Evolutionary conservation across 306 rosid species (phyloP), one percentile per base, ranked within the genome.

Genomic region (Astragalus glycyphyllos): DNA sequence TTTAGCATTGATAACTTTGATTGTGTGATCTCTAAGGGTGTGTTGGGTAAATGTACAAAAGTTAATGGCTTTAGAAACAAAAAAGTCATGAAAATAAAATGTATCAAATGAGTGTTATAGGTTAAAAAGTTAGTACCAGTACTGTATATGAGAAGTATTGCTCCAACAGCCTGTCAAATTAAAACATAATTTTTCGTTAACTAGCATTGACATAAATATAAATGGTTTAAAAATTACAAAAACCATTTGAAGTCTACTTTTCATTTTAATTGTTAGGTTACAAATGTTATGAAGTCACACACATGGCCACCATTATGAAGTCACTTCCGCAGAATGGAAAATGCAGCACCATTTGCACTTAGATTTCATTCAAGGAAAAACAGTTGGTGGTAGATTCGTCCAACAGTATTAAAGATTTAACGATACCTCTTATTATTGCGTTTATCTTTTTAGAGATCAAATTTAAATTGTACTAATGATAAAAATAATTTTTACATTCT

Each of bases 141-240:
- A 81, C 54, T 89, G 86, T 60, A 94, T 78, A 66, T 89, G 97
- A 23, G 77, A 23, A 54, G 90, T 85, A 34, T 73, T 44, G 56
- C 12, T 84, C 98, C 98, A 94, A 86, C 98, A 94, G 82, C 32
- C 98, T 93, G 92, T 80, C 82, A n/a, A n/a, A n/a, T n/a, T n/a
- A n/a, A n/a, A n/a, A n/a, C n/a, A n/a, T n/a, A n/a, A n/a, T n/a
- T n/a, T 70, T 15, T 20, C 69, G 77, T 77, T 47, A 85, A 65
- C 58, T 57, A 58, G 71, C 74, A 72, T 69, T 9, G 16, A 60
- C n/a, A n/a, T n/a, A n/a, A n/a, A n/a, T 60, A 14, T 11, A 69
- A 46, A 16, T 11, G 26, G 8, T 29, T 71, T 61, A 51, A 57
- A 64, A 11, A 20, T 1, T 69, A 10, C 31, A 63, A 58, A 13